These are phyloP conservation scores for Tetracladium maxilliforme DNA, from an alignment of 2,329 filamentous ascomycete species.

Conservation along the genomic window DNA sequence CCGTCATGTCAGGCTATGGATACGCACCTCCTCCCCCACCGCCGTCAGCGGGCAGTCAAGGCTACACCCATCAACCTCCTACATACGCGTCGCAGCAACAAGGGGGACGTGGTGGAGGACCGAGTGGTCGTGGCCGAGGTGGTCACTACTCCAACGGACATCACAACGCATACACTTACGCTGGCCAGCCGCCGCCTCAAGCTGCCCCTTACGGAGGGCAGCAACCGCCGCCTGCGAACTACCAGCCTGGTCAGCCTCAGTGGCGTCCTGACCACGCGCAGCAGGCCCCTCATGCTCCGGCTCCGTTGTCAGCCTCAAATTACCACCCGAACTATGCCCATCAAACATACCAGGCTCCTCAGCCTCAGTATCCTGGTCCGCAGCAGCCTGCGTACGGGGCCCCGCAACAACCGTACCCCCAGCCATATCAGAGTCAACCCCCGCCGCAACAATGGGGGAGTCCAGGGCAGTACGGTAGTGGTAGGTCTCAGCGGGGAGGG, in stretches of 20 bases:
- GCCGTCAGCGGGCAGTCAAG: constrained; percentile 8
- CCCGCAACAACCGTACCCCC: constrained; percentile 11
- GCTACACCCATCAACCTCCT: not conserved
- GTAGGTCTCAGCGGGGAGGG: constrained; percentile 22
- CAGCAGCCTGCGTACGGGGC: constrained; percentile 14
- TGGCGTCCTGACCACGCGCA: constrained; percentile 13
- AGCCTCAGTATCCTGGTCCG: constrained; percentile 20
- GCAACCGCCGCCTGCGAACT: constrained; percentile 9
- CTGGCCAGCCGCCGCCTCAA: too few species aligned
- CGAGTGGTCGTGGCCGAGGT: constrained; percentile 2
- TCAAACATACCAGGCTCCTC: constrained; percentile 34
- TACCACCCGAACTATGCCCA: constrained; percentile 45
- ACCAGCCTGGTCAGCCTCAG: constrained; percentile 9
- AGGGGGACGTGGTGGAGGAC: constrained; percentile 11
- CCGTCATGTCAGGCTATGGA: constrained; percentile 14
- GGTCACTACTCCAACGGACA: too few species aligned
- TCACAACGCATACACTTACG: too few species aligned
- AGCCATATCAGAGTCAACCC: constrained; percentile 15
- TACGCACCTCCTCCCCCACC: constrained; percentile 14
- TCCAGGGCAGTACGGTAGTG: constrained; percentile 14
- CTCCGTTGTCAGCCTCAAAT: constrained; percentile 34
- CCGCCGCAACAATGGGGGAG: constrained; percentile 26
- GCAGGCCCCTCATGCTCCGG: constrained; percentile 15
- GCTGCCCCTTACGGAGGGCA: too few species aligned
- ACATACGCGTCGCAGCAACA: constrained; percentile 8